Evolutionary conservation across 176 grass and related monocot genomes (phyloP), one percentile per base, ranked within the genome.

Genomic region (Aegilops speltoides): DNA sequence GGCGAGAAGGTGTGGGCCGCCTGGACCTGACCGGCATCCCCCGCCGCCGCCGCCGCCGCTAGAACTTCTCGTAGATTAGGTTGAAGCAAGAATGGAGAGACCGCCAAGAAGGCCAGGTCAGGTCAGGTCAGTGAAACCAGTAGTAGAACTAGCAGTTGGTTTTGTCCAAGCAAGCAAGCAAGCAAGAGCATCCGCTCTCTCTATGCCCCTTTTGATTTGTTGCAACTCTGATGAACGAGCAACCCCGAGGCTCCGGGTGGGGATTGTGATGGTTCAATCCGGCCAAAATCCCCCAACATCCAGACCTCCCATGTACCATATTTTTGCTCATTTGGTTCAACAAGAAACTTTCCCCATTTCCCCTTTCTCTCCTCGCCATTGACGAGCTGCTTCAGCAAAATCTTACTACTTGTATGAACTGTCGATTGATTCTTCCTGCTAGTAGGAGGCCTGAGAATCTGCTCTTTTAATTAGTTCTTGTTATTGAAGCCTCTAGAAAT

Each of bases 1-100:
- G 93, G 93, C 34, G 91, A 98, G 83, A 96, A 90, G 76, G 78
- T 95, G 28, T 95, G 90, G 93, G 88, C 72, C 25, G 73, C 85
- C 13, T 95, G 91, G 91, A 91, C 79, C 70, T 94, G 64, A 54
- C 50, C 50, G 50, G 16, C 50, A 1, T 54, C 50, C 50, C 0
- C 50, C 16, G 50, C 14, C 7, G 68, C 34, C 17, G 5, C 29
- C 3, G 6, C 43, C 11, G 26, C 68, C 26, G 12, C 66, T 15
- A 12, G 84, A 43, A 43, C 40, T 46, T 84, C 68, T 50, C 84
- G 81, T 91, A 85, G 82, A 82, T 91, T 88, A 91, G 82, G 57
- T 37, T 37, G 13, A 45, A 45, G 3, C 41, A 45, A 23, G 57
- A 43, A 85, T 59, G 45, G 57, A 73, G 54, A 72, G 86, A 83